Base-by-base conservation (phyloP, 352 stramenopile genomes). In the Phytophthora constricta region DNA sequence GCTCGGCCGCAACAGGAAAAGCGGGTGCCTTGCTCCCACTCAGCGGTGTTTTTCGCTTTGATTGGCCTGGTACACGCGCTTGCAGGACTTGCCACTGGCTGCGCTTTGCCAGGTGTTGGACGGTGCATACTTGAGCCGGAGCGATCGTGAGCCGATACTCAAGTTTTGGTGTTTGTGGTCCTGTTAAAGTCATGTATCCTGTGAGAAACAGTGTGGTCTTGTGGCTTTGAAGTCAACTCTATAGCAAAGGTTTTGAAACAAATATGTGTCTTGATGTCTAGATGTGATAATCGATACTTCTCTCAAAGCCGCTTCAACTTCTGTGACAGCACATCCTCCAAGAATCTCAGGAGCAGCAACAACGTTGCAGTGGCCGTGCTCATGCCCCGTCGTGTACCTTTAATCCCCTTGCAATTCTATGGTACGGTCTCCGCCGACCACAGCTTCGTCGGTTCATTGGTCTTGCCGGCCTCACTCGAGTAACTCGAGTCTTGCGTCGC, bases 21-120 rank as follows among this genome's bases (percentile, higher is more conserved):
- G 37, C 37, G 48, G 39, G 20, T 58, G 64, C 50, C 64, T 62
- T 45, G 50, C 25, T 43, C 17, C 58, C 64, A 63, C 37, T 72
- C 58, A 27, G 37, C 34, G n/a, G 20, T 20, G 58, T 34, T 55
- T 17, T 63, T 37, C 45, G 51, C 52, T 63, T 17, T 64, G 50
- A 72, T 72, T 72, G 64, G 64, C 34, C 37, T 72, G 14, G 17
- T 37, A 16, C 64, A 72, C 64, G 64, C 28, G 50, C 33, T 22
- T 19, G 14, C 58, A 39, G 31, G 50, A 48, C 52, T 48, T 5
- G 48, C 49, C n/a, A 7, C 10, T 11, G 14, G 28, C n/a, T 39
- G 31, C 34, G 20, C 2, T 17, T 13, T 19, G n/a, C 23, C 17
- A 62, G 20, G 23, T 42, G 25, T 17, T 60, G 33, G 33, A 57